A percentile compares a stretch with the other conserved stretches of the same genome.
Conservation (phyloP, 768 basidiomycete species). For the Cyclocybe cylindracea region DNA sequence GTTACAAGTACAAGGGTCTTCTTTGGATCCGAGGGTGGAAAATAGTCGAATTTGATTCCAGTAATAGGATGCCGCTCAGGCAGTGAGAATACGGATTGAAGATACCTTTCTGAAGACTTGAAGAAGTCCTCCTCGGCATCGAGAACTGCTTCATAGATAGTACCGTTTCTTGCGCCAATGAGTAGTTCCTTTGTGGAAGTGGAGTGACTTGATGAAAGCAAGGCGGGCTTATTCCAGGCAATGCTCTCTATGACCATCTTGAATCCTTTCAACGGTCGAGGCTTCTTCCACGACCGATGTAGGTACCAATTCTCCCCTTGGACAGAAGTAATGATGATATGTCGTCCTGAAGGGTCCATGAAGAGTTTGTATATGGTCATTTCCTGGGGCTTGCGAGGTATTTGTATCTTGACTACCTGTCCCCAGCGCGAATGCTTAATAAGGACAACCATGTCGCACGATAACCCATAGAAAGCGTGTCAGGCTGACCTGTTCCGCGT, state of each 20-base stretch:
- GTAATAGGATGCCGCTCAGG: constrained; percentile 83
- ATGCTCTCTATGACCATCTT: constrained; percentile 89
- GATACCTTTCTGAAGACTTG: constrained; percentile 83
- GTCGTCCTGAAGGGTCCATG: constrained; percentile 90
- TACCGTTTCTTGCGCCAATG: constrained; percentile 83
- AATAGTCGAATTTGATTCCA: constrained; percentile 81
- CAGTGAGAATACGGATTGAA: constrained; percentile 72
- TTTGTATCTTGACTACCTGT: constrained; percentile 78
- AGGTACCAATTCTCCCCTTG: constrained; percentile 96
- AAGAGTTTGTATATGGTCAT: constrained; percentile 82
- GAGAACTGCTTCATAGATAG: constrained; percentile 84
- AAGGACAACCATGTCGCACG: constrained; percentile 74
- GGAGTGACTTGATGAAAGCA: constrained; percentile 63
- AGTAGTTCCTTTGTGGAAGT: constrained; percentile 84
- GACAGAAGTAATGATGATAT: constrained; percentile 82
- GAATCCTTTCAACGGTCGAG: constrained; percentile 74
- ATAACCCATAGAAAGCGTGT: constrained; percentile 58
- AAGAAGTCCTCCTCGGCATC: constrained; percentile 92
- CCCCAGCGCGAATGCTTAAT: constrained; percentile 87
- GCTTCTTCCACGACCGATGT: constrained; percentile 79
- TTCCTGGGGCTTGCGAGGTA: constrained; percentile 74
- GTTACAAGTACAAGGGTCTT: constrained; percentile 76
- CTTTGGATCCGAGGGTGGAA: constrained; percentile 62
- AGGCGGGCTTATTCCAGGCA: constrained; percentile 82
- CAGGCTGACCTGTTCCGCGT: constrained; percentile 71